Percentiles rank a stretch among this genome's conserved stretches.
phyloP scores from a whole-genome alignment of 176 grass and related monocot species.

The barley (Hordeum vulgare) region MorexV3_pseudomolecules_assembly NC_058522.1:512684533-512685032 shows the following conservation, averaged over 20 bases:
- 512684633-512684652: background rate
- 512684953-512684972: conserved; percentile 77
- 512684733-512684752: background rate
- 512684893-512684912: conserved; percentile 93
- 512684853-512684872: conserved; percentile 76
- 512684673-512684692: background rate
- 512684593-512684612: background rate
- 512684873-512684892: conserved; percentile 85
- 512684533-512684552: background rate
- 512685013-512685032: conserved; percentile 90
- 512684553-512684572: background rate
- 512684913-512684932: conserved; percentile 94
- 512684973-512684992: conserved; percentile 87
- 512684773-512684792: conserved; percentile 84
- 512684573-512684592: background rate
- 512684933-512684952: conserved; percentile 45
- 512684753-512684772: conserved; percentile 39
- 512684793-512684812: conserved; percentile 63
- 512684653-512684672: background rate
- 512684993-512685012: conserved; percentile 89
- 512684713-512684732: background rate
- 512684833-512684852: conserved; percentile 89
- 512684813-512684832: conserved; percentile 85
- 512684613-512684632: background rate
- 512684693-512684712: background rate